A percentile compares a stretch with the other conserved stretches of the same genome.
Conservation (phyloP, 1,284 basidiomycete genomes). For the Chondrostereum purpureum region DNA sequence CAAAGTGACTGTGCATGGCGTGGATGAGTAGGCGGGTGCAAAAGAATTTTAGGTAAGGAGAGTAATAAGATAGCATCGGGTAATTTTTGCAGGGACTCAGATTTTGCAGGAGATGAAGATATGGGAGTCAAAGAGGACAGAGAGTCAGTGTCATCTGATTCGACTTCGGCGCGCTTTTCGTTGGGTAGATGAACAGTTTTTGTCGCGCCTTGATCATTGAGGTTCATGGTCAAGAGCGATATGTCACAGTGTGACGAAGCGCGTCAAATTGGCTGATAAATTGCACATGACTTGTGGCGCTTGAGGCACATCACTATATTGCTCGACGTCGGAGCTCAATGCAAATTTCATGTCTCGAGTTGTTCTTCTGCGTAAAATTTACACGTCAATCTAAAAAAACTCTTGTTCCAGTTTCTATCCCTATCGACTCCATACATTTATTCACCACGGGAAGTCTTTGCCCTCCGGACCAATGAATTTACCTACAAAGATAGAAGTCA, state of each 20-base stretch:
- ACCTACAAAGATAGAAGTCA: background rate
- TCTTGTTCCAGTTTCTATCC: no score
- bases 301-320: no score
- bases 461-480: background rate
- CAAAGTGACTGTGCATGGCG: conserved; percentile 46
- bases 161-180: background rate
- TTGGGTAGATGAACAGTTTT: background rate
- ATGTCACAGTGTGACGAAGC: background rate
- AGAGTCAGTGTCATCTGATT: background rate
- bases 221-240: background rate
- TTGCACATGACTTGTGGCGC: no score
- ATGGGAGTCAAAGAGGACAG: background rate
- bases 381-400: no score
- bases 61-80: conserved; percentile 49
- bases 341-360: no score
- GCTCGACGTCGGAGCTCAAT: no score
- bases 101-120: background rate
- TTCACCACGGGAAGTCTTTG: background rate
- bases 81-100: background rate
- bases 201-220: background rate
- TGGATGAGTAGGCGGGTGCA: conserved; percentile 55
- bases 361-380: no score
- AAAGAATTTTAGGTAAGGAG: conserved; percentile 49
- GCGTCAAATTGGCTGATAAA: no score
- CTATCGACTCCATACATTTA: no score